Conservation (phyloP, 176 grass and related monocot species). For the Oryza officinalis region DNA sequence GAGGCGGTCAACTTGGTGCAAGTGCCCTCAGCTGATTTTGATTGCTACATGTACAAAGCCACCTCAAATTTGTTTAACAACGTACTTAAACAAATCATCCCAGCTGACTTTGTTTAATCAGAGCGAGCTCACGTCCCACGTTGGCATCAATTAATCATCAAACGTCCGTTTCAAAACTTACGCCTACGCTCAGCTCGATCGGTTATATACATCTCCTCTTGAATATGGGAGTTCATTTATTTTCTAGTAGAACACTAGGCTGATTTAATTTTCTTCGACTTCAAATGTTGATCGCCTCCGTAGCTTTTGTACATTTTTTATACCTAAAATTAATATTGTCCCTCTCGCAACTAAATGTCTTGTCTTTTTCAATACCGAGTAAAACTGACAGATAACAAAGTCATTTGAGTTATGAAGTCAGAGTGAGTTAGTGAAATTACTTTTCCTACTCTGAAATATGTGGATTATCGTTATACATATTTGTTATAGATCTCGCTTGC, state of each 20-base stretch:
- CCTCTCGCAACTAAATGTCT: background rate
- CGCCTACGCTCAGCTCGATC: background rate
- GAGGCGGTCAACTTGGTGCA: conserved; percentile 46
- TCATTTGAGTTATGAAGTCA: background rate
- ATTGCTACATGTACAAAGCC: conserved; percentile 10
- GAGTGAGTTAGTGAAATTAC: background rate
- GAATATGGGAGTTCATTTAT: background rate
- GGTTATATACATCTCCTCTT: background rate
- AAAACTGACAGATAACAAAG: background rate
- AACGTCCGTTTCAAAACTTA: conserved; percentile 2
- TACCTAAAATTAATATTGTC: background rate
- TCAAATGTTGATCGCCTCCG: background rate
- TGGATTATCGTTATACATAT: background rate
- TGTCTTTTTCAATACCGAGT: background rate
- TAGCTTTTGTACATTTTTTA: background rate
- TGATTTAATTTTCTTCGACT: background rate
- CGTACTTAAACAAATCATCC: background rate
- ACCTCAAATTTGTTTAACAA: background rate
- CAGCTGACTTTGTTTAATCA: conserved; percentile 20
- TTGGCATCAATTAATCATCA: conserved; percentile 40
- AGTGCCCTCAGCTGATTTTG: conserved; percentile 23
- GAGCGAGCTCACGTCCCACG: conserved; percentile 15
- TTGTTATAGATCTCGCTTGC: conserved; percentile 22
- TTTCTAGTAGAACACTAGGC: too few species aligned
- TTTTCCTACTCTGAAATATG: background rate